A percentile compares a stretch with the other conserved stretches of the same genome.
phyloP scores from a whole-genome alignment of 768 basidiomycete genomes.

The Termitomyces sp. region DNA sequence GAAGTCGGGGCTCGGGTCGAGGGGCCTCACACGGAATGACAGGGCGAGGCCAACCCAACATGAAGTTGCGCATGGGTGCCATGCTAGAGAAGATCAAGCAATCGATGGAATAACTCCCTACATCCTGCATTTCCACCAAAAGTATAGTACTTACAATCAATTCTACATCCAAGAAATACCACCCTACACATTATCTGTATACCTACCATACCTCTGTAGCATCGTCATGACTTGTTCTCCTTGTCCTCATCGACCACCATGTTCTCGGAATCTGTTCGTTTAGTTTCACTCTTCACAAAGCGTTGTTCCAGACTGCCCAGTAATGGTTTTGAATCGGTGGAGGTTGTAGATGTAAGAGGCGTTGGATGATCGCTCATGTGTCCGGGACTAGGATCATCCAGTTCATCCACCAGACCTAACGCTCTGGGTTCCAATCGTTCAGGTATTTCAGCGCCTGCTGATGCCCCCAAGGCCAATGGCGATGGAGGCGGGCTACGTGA shows the following conservation, averaged over 20 bases:
- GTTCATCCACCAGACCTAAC: slow-evolving; percentile 79
- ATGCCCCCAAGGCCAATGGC: slow-evolving; percentile 52
- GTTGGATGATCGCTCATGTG: slow-evolving; percentile 82
- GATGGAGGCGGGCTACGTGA: slow-evolving; percentile 80
- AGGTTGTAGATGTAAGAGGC: slow-evolving; percentile 64
- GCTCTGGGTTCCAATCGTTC: slow-evolving; percentile 44
- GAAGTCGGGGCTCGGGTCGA: slow-evolving; percentile 19
- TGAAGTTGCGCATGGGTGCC: slow-evolving; percentile 85
- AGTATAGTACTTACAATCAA: slow-evolving; percentile 11
- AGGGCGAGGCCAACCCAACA: slow-evolving; percentile 52
- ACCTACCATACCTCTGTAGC: slow-evolving; percentile 10
- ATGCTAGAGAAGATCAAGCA: slow-evolving; percentile 85
- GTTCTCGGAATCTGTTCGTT: slow-evolving; percentile 30
- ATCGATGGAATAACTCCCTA: slow-evolving; percentile 34
- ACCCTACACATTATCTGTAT: slow-evolving; percentile 7
- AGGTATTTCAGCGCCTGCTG: slow-evolving; percentile 28
- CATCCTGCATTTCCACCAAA: slow-evolving; percentile 2
- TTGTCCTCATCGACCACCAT: slow-evolving; percentile 60
- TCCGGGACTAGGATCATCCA: slow-evolving; percentile 81
- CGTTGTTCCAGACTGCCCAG: slow-evolving; percentile 2
- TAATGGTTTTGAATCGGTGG: slow-evolving; percentile 12
- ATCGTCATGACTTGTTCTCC: slow-evolving; percentile 33
- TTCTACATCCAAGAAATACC: slow-evolving; percentile 3
- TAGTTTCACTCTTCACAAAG: slow-evolving; percentile 52
- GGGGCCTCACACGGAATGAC: slow-evolving; percentile 27